These are phyloP conservation scores for Podaxis sp. DNA, from an alignment of 768 basidiomycete genomes.

Conservation along the genomic window DNA sequence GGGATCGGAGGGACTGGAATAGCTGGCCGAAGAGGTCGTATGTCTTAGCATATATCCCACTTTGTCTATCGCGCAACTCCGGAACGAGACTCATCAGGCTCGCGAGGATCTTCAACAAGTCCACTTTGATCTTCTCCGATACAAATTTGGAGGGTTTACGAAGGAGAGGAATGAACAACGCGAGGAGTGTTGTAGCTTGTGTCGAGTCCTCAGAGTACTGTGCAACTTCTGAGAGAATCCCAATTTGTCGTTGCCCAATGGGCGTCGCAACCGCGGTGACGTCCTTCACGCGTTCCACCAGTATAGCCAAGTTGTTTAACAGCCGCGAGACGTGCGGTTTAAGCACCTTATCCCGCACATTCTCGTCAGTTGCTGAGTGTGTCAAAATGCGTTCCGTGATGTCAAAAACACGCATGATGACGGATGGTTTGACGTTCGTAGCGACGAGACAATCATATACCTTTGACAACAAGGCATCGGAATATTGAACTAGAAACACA, in stretches of 20 bases:
- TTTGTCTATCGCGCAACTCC: slow-evolving; percentile 48
- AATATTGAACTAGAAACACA: slow-evolving; percentile 67
- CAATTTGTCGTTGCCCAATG: slow-evolving; percentile 78
- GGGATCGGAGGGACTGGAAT: slow-evolving; percentile 74
- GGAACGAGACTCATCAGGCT: slow-evolving; percentile 66
- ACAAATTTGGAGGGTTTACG: slow-evolving; percentile 73
- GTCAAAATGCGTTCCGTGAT: slow-evolving; percentile 72
- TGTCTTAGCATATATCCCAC: slow-evolving; percentile 44
- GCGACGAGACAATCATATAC: slow-evolving; percentile 81
- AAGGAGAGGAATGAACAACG: slow-evolving; percentile 76
- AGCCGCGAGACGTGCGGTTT: slow-evolving; percentile 71
- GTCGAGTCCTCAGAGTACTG: slow-evolving; percentile 64
- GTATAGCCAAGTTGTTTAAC: slow-evolving; percentile 64
- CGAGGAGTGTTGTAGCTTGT: slow-evolving; percentile 73
- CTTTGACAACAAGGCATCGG: slow-evolving; percentile 67
- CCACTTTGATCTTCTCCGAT: slow-evolving; percentile 82
- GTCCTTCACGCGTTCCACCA: slow-evolving; percentile 64
- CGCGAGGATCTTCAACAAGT: slow-evolving; percentile 71
- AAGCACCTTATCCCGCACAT: slow-evolving; percentile 51
- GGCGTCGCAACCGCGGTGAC: slow-evolving; percentile 51
- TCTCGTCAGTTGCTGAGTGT: slow-evolving; percentile 48
- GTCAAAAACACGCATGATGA: slow-evolving; percentile 80
- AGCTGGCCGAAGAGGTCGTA: slow-evolving; percentile 71
- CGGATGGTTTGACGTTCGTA: slow-evolving; percentile 82
- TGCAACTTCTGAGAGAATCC: slow-evolving; percentile 77